Evolutionary conservation across 1,284 basidiomycete genomes (phyloP), one percentile per base, ranked within the genome.

Genomic region (Pseudozyma flocculosa): DNA sequence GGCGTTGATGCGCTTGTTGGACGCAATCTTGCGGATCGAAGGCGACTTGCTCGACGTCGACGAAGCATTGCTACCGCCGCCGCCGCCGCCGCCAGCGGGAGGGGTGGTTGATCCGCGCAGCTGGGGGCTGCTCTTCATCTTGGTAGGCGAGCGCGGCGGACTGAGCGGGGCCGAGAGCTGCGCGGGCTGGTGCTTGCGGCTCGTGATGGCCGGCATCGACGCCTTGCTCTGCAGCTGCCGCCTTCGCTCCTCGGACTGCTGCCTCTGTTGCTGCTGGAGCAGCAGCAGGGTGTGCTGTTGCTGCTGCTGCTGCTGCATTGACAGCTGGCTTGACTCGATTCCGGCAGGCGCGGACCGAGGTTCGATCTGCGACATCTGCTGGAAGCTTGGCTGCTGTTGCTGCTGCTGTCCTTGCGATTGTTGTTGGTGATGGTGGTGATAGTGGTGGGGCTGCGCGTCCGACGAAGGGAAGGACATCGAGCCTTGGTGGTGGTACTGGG

Each of bases 91-190:
- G 4, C 49, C 52, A 2, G 48, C 44, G 7, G 50, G 45, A 0
- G 59, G 45, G 30, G 46, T 50, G 29, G 13, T 5, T 13, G 32
- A 34, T 4, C 14, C 32, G 5, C 57, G 26, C 3, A 70, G 49
- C n/a, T 70, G 63, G 2, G 68, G 65, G 1, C 61, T 60, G 32
- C 61, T 65, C 55, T 61, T 63, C 53, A 52, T 65, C 61, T 70
- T 68, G 4, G 43, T 36, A 5, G 66, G 66, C 38, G 60, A 63
- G 4, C 57, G 40, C 23, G 62, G 62, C 8, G 62, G 58, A 34
- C 52, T 57, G 29, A 61, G 41, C 3, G 58, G 62, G 3, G 50
- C 57, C 26, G 45, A 45, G 24, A 61, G 43, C 17, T 24, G 54
- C 40, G 47, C 48, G 14, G 57, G 62, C 17, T 48, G 39, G 23